Evolutionary conservation across 768 basidiomycete species (phyloP).

Genomic region (Lactarius akahatsu): DNA sequence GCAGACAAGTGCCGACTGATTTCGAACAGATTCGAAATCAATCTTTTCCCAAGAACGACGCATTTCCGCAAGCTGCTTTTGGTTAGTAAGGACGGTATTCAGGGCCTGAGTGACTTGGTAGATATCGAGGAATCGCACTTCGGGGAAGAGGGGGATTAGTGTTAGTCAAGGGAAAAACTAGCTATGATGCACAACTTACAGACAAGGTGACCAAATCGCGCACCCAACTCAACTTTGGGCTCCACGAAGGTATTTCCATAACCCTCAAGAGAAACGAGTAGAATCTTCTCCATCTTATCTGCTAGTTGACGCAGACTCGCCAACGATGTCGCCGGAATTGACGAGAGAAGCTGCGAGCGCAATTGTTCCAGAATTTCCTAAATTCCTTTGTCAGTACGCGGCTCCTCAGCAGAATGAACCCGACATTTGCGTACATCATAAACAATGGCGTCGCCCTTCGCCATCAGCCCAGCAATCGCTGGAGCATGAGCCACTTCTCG

Average conservation of each 20-base stretch:
- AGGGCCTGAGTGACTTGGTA: constrained; percentile 90
- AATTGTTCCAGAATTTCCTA: constrained; percentile 88
- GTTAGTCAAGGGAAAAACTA: constrained; percentile 21
- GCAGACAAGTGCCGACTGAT: constrained; percentile 90
- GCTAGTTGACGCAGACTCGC: constrained; percentile 77
- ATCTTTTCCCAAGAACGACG: constrained; percentile 84
- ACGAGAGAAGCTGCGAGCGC: constrained; percentile 79
- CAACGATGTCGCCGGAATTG: constrained; percentile 65
- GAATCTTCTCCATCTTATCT: constrained; percentile 89
- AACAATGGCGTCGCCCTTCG: constrained; percentile 84
- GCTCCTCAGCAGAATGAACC: not conserved
- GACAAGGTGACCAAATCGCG: constrained; percentile 87
- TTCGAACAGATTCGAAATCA: constrained; percentile 88
- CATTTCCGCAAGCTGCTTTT: constrained; percentile 83
- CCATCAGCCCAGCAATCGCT: constrained; percentile 84
- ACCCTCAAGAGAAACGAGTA: constrained; percentile 74
- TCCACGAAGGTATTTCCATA: constrained; percentile 90
- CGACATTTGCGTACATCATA: constrained; percentile 70
- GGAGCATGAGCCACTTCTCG: constrained; percentile 89
- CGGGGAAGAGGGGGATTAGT: constrained; percentile 29
- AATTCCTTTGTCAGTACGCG: constrained; percentile 29
- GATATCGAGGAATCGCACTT: constrained; percentile 89
- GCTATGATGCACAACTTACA: constrained; percentile 49
- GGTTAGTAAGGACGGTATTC: constrained; percentile 83
- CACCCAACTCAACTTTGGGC: constrained; percentile 87